Evolutionary conservation across 345 rosid species (phyloP).

Genomic region (Rhizophora mangle): DNA sequence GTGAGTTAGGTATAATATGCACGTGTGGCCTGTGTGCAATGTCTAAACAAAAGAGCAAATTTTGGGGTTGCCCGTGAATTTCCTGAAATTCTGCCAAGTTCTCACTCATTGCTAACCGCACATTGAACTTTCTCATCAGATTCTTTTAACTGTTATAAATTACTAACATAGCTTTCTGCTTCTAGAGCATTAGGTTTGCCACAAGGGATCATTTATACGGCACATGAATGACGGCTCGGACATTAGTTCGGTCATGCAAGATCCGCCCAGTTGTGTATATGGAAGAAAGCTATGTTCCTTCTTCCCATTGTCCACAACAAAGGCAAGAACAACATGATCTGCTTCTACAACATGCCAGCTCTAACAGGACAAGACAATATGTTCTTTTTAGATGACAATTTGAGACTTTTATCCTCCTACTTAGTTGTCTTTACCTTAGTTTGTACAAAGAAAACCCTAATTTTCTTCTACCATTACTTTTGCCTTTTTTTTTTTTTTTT

Average conservation of each 20-base stretch:
- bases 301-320: constrained; percentile 9
- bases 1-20: background rate
- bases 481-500: background rate
- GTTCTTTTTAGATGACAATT: constrained; percentile 2
- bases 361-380: constrained; percentile 29
- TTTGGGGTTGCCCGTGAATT: constrained; percentile 20
- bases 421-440: constrained; percentile 14
- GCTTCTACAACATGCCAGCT: constrained; percentile 13
- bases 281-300: constrained; percentile 1
- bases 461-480: background rate
- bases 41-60: constrained; percentile 12
- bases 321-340: constrained; percentile 14
- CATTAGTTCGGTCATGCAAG: constrained; percentile 2
- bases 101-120: too few species aligned
- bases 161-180: background rate
- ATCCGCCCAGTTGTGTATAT: background rate
- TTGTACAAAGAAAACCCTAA: constrained; percentile 18
- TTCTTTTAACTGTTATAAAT: background rate
- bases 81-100: constrained; percentile 18
- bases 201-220: background rate
- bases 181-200: background rate
- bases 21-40: constrained; percentile 16
- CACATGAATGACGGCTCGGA: background rate
- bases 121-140: background rate
- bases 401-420: constrained; percentile 18